Evolutionary conservation across 768 basidiomycete genomes (phyloP), one percentile per base, ranked within the genome.

Genomic region (Auriscalpium microsporum): DNA sequence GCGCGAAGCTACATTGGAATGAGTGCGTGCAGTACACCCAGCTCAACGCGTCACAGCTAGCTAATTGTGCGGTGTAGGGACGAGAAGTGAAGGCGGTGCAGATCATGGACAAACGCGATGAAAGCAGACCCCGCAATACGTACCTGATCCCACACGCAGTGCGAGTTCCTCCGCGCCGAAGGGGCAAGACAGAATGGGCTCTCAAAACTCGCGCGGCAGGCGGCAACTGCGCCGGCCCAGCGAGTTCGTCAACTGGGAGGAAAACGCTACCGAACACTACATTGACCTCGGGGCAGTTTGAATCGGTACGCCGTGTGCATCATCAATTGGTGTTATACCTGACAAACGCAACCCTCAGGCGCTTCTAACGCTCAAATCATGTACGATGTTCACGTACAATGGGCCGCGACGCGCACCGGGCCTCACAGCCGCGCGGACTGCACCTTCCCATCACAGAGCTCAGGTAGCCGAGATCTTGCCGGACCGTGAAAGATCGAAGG

Each of bases 311-410:
- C 53, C 28, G 57, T 54, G 8, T 17, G 17, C 14, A 34, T 36
- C 33, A 33, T 10, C 19, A 10, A 10, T 36, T 46, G 33, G 14
- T 17, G 23, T 37, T 23, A 10, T 23, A 10, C 10, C 8, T 11
- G 19, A 42, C 14, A 14, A 14, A n/a, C 50, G 45, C 21, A 28
- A 33, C 11, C 21, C 13, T 8, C 48, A 77, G 77, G 93, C 94
- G 0, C 75, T 98, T 13, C 75, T 97, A 44, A 96, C 95, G 1
- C 81, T 97, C 49, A 97, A 97, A 67, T 97, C 94, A n/a, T 97
- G 96, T 73, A 94, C 95, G 2, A 98, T 99, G 96, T 99, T 99
- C 72, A 98, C 96, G 8, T 98, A 90, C 73, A 96, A 96, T 65
- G 95, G 96, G 45, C 84, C 84, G 94, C 19, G 96, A 99, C 68